Evolutionary conservation across 148 eudicot genomes (phyloP), one percentile per base, ranked within the genome.

Genomic region (Fagopyrum homotropicum): DNA sequence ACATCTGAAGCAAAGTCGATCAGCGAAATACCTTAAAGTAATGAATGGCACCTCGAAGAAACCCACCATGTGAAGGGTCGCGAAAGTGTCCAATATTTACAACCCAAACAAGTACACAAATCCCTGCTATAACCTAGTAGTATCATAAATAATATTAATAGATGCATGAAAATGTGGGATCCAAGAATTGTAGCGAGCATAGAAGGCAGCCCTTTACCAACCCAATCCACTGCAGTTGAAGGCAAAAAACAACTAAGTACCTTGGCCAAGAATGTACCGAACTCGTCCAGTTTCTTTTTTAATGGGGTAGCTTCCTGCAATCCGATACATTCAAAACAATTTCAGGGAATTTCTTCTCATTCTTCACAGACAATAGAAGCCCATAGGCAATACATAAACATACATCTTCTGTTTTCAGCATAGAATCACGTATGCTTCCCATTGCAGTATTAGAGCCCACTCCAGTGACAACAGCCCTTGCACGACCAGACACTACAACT

Each of bases 361-460:
- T 35, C 12, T 66, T 15, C 16, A 19, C 40, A 46, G 19, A 66
- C 15, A 35, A 11, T 2, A 66, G 15, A 46, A 19, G 64, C 35
- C 64, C 22, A 17, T 7, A 19, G 9, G 4, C 71, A 66, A 66
- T 40, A 40, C 3, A 66, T 15, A 45, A 72, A 59, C 91, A 87
- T 82, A 95, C 98, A 78, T 95, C 98, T 77, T 95, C 98, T 0
- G 98, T 95, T 69, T 77, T 90, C 80, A 95, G 83, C 98, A 95
- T 95, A 61, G 98, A 92, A 84, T 95, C 97, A 22, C 97, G 98
- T 86, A 95, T 95, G 87, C 88, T 95, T 73, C 98, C 98, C 97
- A 95, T 95, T 26, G 98, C 98, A 72, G 98, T 95, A 79, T 92
- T 95, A 72, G 97, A 92, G 76, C 98, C 98, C 83, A 92, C 96